Base-by-base conservation (phyloP, 2,329 filamentous ascomycete species). In the Coniochaeta ligniaria region DNA sequence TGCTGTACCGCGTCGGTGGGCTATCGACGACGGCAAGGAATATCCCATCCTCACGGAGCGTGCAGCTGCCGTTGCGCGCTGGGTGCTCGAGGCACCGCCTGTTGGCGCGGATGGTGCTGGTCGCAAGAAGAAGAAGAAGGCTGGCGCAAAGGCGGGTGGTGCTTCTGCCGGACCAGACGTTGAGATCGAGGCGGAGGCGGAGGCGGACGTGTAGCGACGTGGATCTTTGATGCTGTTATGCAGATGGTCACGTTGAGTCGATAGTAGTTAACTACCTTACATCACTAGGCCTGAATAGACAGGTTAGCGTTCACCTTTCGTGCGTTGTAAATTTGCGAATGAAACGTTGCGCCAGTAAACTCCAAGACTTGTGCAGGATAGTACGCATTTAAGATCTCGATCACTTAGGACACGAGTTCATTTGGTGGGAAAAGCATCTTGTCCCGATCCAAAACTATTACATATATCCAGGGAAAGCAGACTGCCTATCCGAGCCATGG, bases 21-120 rank as follows among this genome's bases (percentile, higher is more conserved):
- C 83, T 6, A 80, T 84, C 60, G 86, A 89, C 59, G 84, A 88
- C 62, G 83, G 81, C 0, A 85, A 84, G 67, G 88, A 91, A 64
- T 90, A 89, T 70, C 84, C 85, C 2, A 85, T 91, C 64, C 79
- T 82, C 20, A 90, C 88, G 1, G 87, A 90, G 64, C 81, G 90
- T 24, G 89, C 90, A 0, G 80, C 85, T 56, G 82, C 83, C 20
- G 84, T 94, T 61, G 83, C 86, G 0, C 75, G 83, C 47, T 95
- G 91, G 90, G 82, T 94, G 24, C 74, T 75, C 57, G 80, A 87
- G 61, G 85, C 83, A 0, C 84, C 83, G 6, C 63, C 70, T 0
- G 73, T 59, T 24, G 60, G 45, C 3, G 59, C 69, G 52, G 68
- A 71, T 11, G 66, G 68, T 28, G 69, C 72, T 26, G 66, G 69